These are phyloP conservation scores for Daldinia sp. DNA, from an alignment of 2,329 filamentous ascomycete genomes.

Conservation along the genomic window DNA sequence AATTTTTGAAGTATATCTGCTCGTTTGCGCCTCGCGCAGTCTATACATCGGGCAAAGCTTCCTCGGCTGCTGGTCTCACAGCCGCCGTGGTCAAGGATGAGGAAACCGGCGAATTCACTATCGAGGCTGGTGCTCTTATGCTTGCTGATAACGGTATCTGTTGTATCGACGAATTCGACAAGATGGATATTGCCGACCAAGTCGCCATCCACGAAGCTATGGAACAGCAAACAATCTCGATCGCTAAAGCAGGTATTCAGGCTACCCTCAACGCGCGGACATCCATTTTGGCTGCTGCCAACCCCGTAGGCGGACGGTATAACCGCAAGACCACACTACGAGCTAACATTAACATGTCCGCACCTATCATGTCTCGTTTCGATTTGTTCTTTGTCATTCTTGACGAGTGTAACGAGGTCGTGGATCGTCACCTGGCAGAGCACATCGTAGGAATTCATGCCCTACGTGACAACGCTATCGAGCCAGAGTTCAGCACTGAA, in stretches of 20 bases:
- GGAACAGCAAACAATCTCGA: conserved; percentile 99
- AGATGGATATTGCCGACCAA: conserved; percentile 98
- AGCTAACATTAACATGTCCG: conserved; percentile 97
- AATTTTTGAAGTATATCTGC: conserved; percentile 98
- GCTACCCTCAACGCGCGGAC: conserved; percentile 96
- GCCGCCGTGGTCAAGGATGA: conserved; percentile 98
- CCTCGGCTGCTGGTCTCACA: conserved; percentile 95
- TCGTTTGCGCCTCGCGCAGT: conserved; percentile 95
- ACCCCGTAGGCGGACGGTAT: conserved; percentile 95
- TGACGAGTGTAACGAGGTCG: conserved; percentile 92
- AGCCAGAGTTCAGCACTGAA: conserved; percentile 94
- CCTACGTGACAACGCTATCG: conserved; percentile 87
- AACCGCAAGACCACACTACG: conserved; percentile 94
- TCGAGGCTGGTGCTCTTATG: conserved; percentile 98
- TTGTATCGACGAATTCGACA: conserved; percentile 99
- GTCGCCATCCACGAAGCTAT: conserved; percentile 99
- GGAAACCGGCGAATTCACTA: conserved; percentile 98
- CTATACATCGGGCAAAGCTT: conserved; percentile 97
- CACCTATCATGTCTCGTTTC: conserved; percentile 99
- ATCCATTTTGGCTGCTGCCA: conserved; percentile 93
- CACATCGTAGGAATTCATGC: conserved; percentile 97
- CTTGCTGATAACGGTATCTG: conserved; percentile 96
- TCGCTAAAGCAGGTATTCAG: conserved; percentile 97
- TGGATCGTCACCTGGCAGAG: conserved; percentile 89
- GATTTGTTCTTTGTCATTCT: conserved; percentile 98